Percentiles rank a stretch among this genome's conserved stretches.
phyloP scores from a whole-genome alignment of 2,329 filamentous ascomycete genomes.

The Ambrosiella cleistominuta region DNA sequence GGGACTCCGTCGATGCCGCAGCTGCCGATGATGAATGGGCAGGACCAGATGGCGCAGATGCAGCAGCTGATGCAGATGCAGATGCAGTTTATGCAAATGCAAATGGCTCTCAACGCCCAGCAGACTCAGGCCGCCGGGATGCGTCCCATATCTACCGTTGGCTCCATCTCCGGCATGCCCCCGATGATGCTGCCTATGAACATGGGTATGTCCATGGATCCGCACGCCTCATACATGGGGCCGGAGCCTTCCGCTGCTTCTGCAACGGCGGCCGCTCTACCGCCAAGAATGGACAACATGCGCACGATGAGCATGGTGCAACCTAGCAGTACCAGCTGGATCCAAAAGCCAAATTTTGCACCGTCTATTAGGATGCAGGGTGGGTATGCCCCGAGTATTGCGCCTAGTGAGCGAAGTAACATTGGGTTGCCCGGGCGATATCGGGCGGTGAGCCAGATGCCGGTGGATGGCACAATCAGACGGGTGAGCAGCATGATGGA shows the following conservation, averaged over 20 bases:
- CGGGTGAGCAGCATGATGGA: slow-evolving; percentile 6
- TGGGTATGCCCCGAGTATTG: slow-evolving; percentile 77
- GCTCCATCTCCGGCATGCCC: slow-evolving; percentile 18
- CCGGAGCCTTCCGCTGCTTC: slow-evolving; percentile 25
- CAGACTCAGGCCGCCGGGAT: slow-evolving; percentile 4
- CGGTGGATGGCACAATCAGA: slow-evolving; percentile 15
- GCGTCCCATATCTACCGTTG: slow-evolving; percentile 8
- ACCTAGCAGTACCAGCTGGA: slow-evolving; percentile 40
- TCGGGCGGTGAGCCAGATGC: slow-evolving; percentile 62
- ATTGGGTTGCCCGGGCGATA: slow-evolving; percentile 80
- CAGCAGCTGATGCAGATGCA: slow-evolving; percentile 43
- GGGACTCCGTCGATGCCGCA: slow-evolving; percentile 16
- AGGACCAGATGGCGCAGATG: slow-evolving; percentile 22
- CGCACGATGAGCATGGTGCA: slow-evolving; percentile 77
- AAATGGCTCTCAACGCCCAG: slow-evolving; percentile 57
- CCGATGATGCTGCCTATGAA: slow-evolving; percentile 46
- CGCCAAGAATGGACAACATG: slow-evolving; percentile 29
- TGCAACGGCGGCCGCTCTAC: slow-evolving; percentile 27
- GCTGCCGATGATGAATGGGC: slow-evolving; percentile 15
- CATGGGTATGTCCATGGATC: slow-evolving; percentile 21
- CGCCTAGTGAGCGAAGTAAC: slow-evolving; percentile 89
- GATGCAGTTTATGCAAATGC: slow-evolving; percentile 83
- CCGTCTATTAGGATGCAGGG: slow-evolving; percentile 32
- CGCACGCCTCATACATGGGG: slow-evolving; percentile 30
- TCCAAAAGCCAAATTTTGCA: slow-evolving; percentile 31